A percentile compares a stretch with the other conserved stretches of the same genome.
phyloP scores from a whole-genome alignment of 192 early-diverging fungal species.

The Umbelopsis sp. region DNA sequence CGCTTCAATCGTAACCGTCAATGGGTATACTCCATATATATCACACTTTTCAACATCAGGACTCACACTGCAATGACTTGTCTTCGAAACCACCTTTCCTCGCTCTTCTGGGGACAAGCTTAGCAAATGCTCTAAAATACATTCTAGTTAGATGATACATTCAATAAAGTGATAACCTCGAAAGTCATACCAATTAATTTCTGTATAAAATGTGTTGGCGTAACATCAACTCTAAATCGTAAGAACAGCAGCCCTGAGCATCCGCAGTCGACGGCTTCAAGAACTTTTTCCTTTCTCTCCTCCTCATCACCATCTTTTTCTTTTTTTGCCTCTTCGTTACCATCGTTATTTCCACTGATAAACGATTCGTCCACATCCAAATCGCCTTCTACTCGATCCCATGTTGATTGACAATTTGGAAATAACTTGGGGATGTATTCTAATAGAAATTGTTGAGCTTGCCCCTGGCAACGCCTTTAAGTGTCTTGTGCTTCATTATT shows the following conservation, averaged over 20 bases:
- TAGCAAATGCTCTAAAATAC: constrained; percentile 25
- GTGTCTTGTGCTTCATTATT: background rate
- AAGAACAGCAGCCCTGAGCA: constrained; percentile 51
- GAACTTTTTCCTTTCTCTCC: constrained; percentile 10
- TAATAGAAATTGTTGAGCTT: constrained; percentile 29
- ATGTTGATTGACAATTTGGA: constrained; percentile 25
- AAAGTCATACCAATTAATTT: constrained; percentile 40
- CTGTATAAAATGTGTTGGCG: constrained; percentile 41
- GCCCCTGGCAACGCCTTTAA: constrained; percentile 11
- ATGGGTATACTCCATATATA: background rate
- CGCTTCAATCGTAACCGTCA: constrained; percentile 16
- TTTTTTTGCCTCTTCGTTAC: background rate
- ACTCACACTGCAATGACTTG: constrained; percentile 29
- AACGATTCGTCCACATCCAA: constrained; percentile 31
- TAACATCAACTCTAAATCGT: constrained; percentile 45
- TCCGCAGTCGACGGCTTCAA: constrained; percentile 52
- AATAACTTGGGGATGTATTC: constrained; percentile 28
- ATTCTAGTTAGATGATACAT: background rate
- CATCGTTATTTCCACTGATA: background rate
- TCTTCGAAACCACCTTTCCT: constrained; percentile 1
- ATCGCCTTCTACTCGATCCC: constrained; percentile 30
- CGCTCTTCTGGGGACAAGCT: constrained; percentile 20
- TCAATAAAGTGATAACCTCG: background rate
- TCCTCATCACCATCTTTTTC: background rate
- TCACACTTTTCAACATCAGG: background rate